phyloP scores from a whole-genome alignment of 2,329 filamentous ascomycete genomes.

The Exserohilum turcica region DNA sequence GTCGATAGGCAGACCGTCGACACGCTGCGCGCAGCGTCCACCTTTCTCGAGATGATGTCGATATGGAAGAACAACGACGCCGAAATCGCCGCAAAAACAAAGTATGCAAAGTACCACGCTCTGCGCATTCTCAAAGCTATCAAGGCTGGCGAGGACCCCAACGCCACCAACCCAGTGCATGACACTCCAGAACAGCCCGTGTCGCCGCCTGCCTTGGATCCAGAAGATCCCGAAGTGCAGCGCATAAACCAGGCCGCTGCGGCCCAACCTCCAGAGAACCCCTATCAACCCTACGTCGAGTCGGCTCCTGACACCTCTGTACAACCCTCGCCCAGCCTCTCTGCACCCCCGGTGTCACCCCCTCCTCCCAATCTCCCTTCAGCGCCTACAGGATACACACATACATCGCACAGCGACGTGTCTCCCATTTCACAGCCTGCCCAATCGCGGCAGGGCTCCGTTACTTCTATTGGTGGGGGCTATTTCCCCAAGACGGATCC shows the following conservation, averaged over 20 bases:
- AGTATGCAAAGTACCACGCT: conserved; percentile 96
- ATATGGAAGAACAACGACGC: conserved; percentile 78
- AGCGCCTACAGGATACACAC: conserved; percentile 38
- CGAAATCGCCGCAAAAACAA: conserved; percentile 84
- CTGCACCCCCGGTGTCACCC: conserved; percentile 55
- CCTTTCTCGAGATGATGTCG: conserved; percentile 85
- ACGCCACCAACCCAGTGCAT: conserved; percentile 81
- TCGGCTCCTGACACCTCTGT: conserved; percentile 63
- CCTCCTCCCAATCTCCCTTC: conserved; percentile 46
- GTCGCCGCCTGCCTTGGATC: conserved; percentile 59
- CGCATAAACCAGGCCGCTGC: conserved; percentile 51
- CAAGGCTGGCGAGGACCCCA: conserved; percentile 89
- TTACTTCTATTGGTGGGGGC: conserved; percentile 56
- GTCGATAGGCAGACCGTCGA: conserved; percentile 79
- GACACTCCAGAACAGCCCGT: conserved; percentile 49
- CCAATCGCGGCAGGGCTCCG: conserved; percentile 53
- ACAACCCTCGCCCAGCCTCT: conserved; percentile 50
- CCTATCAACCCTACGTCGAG: conserved; percentile 61
- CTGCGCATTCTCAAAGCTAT: conserved; percentile 87
- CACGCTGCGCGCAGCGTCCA: conserved; percentile 89
- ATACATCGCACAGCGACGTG: conserved; percentile 53
- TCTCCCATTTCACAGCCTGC: conserved; percentile 58
- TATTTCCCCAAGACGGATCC: conserved; percentile 61
- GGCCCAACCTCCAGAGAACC: conserved; percentile 23
- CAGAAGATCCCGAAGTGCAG: conserved; percentile 68